phyloP scores from a whole-genome alignment of 306 rosid species.

The Fragaria nilgerrensis region DNA sequence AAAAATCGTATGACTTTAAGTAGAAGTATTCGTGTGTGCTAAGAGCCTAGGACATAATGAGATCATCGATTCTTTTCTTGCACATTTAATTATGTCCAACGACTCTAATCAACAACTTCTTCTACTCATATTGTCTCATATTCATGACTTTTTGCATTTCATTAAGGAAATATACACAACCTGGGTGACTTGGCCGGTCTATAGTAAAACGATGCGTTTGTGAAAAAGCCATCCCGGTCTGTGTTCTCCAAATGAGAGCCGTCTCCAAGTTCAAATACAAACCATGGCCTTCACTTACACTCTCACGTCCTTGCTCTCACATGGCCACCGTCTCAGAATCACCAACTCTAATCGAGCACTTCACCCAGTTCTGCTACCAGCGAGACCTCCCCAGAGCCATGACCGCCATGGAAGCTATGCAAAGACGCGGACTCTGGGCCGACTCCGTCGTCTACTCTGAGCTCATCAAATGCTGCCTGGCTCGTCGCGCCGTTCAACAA shows the following conservation, averaged over 20 bases:
- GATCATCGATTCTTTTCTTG: too few species aligned
- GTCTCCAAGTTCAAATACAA: constrained; percentile 33
- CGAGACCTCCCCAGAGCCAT: constrained; percentile 73
- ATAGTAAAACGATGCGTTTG: too few species aligned
- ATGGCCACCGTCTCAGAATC: constrained; percentile 17
- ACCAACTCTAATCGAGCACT: constrained; percentile 37
- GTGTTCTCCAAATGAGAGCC: constrained; percentile 10
- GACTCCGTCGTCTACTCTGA: constrained; percentile 65
- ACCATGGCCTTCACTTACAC: constrained; percentile 18
- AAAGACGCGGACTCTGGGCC: constrained; percentile 46
- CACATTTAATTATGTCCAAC: too few species aligned
- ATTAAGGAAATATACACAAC: too few species aligned
- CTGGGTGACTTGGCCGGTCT: too few species aligned
- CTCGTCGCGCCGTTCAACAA: constrained; percentile 51
- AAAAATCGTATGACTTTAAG: too few species aligned
- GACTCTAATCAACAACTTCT: too few species aligned
- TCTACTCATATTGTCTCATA: too few species aligned
- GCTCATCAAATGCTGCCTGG: constrained; percentile 82
- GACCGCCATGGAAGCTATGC: constrained; percentile 66
- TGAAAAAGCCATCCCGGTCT: too few species aligned
- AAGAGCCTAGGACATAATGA: too few species aligned
- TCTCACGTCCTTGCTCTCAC: constrained; percentile 23
- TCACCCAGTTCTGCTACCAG: constrained; percentile 49
- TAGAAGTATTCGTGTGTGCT: too few species aligned
- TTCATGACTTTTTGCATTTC: too few species aligned